Base-by-base conservation (phyloP, 2,329 filamentous ascomycete genomes). In the Trichoderma endophyticum region DNA sequence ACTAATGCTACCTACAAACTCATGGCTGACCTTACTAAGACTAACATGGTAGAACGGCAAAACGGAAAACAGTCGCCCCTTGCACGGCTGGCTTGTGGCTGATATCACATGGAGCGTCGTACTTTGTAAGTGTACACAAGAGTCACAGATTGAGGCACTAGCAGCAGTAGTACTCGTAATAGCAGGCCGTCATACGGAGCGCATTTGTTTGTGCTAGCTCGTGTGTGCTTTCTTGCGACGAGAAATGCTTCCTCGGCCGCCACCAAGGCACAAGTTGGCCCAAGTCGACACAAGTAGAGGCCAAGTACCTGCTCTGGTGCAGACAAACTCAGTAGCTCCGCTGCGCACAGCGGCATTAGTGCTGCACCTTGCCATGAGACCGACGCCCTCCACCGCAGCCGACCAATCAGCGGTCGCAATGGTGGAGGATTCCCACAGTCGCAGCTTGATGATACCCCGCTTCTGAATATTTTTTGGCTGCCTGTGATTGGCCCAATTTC, bases 271-370 rank as follows among this genome's bases (percentile, higher is more conserved):
- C 34, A 36, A 36, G 34, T 36, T 36, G 34, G 34, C 34, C 6
- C 34, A 36, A 34, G 32, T 34, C 14, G 12, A 3, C 32, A 3
- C 43, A 51, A 54, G 48, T 54, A 54, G 9, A 24, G n/a, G 11
- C n/a, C 48, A 21, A 32, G 48, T 63, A 26, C 34, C 6, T 43
- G 26, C 36, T 63, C 8, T 54, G 48, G 21, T 54, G 61, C 30
- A 61, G 39, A 69, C 67, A 70, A 70, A 70, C 67, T 54, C 54
- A 70, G 67, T 62, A 70, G 67, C 36, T 70, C 67, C 67, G 67
- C 67, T 48, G 39, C 64, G 32, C 36, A n/a, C 28, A 32, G 54
- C 36, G 57, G 56, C 67, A 61, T 70, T 70, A 61, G 67, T 36
- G 67, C 67, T 70, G 67, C 67, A 70, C 57, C 57, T 70, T 54